Evolutionary conservation across 1,284 basidiomycete genomes (phyloP), one percentile per base, ranked within the genome.

Genomic region (Leccinum variabile): DNA sequence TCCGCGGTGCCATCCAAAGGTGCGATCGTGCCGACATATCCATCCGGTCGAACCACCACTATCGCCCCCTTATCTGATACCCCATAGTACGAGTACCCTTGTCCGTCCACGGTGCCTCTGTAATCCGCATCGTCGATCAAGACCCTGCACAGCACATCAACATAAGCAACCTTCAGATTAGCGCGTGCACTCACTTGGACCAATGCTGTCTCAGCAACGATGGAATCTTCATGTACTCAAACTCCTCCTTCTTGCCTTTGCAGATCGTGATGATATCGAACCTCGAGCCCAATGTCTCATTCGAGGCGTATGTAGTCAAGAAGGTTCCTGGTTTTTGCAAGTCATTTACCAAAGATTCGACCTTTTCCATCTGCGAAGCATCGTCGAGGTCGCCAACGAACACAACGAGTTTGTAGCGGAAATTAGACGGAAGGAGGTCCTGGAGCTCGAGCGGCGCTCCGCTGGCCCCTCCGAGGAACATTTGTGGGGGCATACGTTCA

Each of bases 11-110:
- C 72, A 41, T 84, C 77, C 49, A 90, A 72, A 0, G 86, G 81
- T 1, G 79, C 78, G 25, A 90, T 77, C 60, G 78, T 78, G 3
- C 87, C 87, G 16, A 92, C 83, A 64, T 91, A 91, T 9, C 90
- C 90, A 67, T 92, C 90, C 3, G 90, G 90, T 35, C 91, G 81
- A 13, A 91, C 84, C 37, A 89, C 78, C 32, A 90, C 83, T 28
- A 91, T 74, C 6, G 82, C 87, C 30, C 90, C 90, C 3, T 75
- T 73, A 22, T 77, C 68, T 5, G 78, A 77, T 44, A 91, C 79
- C 0, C 89, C 90, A 68, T 84, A 89, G 57, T 81, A 80, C 2
- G 70, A 63, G 67, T 90, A 89, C 0, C 73, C 72, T 28, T 75
- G 75, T 4, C 83, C 84, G 25, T 82, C 82, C 41, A 75, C 66